phyloP scores from a whole-genome alignment of 345 rosid genomes.

The Dovyalis caffra region DNA sequence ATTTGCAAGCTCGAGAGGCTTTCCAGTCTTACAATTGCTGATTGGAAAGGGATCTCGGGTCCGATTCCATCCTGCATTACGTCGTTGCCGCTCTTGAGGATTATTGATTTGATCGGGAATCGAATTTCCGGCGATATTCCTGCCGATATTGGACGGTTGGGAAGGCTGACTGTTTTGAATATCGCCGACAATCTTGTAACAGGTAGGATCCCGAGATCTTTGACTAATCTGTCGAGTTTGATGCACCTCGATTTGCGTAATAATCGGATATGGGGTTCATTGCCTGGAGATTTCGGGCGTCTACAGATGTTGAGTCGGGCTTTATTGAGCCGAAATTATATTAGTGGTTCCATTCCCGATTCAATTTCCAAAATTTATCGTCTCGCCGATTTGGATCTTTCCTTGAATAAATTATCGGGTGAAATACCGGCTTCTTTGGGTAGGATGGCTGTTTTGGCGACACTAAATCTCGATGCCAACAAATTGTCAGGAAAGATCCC shows the following conservation, averaged over 20 bases:
- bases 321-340: slow-evolving; percentile 56
- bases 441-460: slow-evolving; percentile 77
- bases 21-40: slow-evolving; percentile 67
- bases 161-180: slow-evolving; percentile 67
- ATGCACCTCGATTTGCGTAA: slow-evolving; percentile 85
- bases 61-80: slow-evolving; percentile 67
- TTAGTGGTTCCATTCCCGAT: slow-evolving; percentile 58
- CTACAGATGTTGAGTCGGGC: slow-evolving; percentile 77
- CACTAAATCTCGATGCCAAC: slow-evolving; percentile 76
- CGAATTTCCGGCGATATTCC: slow-evolving; percentile 63
- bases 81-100: slow-evolving; percentile 60
- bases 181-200: slow-evolving; percentile 70
- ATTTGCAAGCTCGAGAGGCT: slow-evolving; percentile 64
- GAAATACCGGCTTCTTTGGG: slow-evolving; percentile 62
- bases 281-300: slow-evolving; percentile 57
- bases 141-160: slow-evolving; percentile 52
- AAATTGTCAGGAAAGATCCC: slow-evolving; percentile 58
- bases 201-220: slow-evolving; percentile 60
- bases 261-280: slow-evolving; percentile 52
- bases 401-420: slow-evolving; percentile 60
- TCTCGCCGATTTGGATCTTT: slow-evolving; percentile 79
- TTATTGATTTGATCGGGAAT: slow-evolving; percentile 74
- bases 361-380: slow-evolving; percentile 67
- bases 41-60: slow-evolving; percentile 91
- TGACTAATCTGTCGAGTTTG: slow-evolving; percentile 59